Evolutionary conservation across 2,329 filamentous ascomycete genomes (phyloP).

Genomic region (Calonectria naviculata): DNA sequence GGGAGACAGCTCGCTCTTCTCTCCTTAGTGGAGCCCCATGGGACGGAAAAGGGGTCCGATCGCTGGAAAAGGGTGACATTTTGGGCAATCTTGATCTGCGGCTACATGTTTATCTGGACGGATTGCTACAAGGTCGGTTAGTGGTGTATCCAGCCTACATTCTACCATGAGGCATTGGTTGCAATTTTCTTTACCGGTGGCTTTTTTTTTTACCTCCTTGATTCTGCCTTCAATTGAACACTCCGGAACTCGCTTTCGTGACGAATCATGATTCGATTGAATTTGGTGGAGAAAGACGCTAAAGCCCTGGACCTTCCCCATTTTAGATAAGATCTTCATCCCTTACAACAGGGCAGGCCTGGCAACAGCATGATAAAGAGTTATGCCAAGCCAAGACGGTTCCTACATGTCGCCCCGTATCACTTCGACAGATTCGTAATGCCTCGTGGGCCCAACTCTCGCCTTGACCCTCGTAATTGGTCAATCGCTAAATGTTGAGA

Average conservation of each 20-base stretch:
- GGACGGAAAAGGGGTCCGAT: neutral
- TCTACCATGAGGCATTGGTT: neutral
- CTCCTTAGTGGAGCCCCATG: neutral
- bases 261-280: neutral
- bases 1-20: neutral
- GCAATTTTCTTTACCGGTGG: too few relatives aligned
- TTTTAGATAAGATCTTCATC: neutral
- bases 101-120: neutral
- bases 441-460: neutral
- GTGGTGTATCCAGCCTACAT: neutral
- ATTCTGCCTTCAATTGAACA: neutral
- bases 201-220: too few relatives aligned
- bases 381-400: neutral
- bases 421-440: neutral
- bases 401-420: neutral
- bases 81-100: neutral
- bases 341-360: neutral
- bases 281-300: neutral
- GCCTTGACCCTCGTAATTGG: neutral
- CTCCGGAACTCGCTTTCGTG: neutral
- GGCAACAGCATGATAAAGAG: neutral
- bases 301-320: neutral
- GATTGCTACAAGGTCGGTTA: neutral
- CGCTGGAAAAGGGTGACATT: neutral
- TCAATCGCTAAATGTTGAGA: neutral